Conservation (phyloP, 164 flowering plant species). For the Stephania cephalantha region DNA sequence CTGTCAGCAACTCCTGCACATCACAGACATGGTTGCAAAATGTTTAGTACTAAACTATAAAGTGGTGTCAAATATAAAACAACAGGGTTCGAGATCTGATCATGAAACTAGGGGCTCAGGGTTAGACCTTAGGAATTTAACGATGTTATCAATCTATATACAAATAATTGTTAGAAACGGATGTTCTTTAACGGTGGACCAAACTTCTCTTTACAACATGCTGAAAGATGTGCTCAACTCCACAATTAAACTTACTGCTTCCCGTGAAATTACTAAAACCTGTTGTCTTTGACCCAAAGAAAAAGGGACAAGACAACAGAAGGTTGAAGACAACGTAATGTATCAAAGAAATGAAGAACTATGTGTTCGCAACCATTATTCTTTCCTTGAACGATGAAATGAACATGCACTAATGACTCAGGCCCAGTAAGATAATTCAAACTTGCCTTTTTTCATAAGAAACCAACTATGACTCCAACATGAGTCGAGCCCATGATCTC, state of each 20-base stretch:
- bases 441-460: too few species aligned
- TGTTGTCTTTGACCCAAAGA: neutral
- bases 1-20: conserved; percentile 21
- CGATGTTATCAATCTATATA: neutral
- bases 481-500: too few species aligned
- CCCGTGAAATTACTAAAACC: neutral
- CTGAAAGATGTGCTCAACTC: neutral
- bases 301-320: neutral
- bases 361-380: neutral
- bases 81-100: neutral
- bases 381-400: too few species aligned
- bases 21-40: neutral
- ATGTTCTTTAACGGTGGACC: neutral
- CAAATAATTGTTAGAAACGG: neutral
- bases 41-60: neutral
- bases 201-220: neutral
- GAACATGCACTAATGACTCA: too few species aligned
- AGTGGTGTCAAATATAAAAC: neutral
- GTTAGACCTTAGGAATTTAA: neutral
- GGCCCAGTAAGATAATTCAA: too few species aligned
- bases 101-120: neutral
- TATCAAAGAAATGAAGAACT: neutral
- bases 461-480: too few species aligned
- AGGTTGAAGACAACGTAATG: neutral
- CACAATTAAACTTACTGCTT: neutral